Conservation (phyloP, 345 rosid genomes). For the Microthlaspi erraticum region DNA sequence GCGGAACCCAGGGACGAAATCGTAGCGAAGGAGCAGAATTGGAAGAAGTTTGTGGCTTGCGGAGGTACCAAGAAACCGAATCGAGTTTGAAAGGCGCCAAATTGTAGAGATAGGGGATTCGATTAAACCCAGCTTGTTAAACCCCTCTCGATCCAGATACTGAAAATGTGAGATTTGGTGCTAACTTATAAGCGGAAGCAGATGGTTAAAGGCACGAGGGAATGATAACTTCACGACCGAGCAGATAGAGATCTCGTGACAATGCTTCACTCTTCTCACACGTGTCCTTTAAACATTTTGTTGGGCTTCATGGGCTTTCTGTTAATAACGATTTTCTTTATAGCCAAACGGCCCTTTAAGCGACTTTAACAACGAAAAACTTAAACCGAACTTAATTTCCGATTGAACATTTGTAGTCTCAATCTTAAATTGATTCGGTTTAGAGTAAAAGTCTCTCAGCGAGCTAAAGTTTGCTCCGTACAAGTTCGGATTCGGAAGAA, state of each 20-base stretch:
- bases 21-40: constrained; percentile 23
- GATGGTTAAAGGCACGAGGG: constrained; percentile 34
- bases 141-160: constrained; percentile 40
- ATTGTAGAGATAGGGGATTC: constrained; percentile 1
- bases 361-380: no score
- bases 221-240: constrained; percentile 42
- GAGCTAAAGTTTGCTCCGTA: no score
- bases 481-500: no score
- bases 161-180: constrained; percentile 25
- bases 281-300: constrained; percentile 18
- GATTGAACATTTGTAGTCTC: no score
- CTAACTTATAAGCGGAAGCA: constrained; percentile 34
- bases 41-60: not conserved
- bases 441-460: no score
- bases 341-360: no score
- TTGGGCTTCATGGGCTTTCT: no score
- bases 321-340: no score
- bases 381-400: no score
- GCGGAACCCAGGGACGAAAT: constrained; percentile 10
- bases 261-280: not conserved
- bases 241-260: constrained; percentile 38
- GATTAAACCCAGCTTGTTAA: constrained; percentile 39
- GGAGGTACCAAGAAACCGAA: constrained; percentile 26
- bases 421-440: no score
- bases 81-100: constrained; percentile 37